A percentile compares a stretch with the other conserved stretches of the same genome.
These are phyloP conservation scores for Physaria fendleri DNA, from an alignment of 345 rosid genomes.

Conservation along the genomic window DNA sequence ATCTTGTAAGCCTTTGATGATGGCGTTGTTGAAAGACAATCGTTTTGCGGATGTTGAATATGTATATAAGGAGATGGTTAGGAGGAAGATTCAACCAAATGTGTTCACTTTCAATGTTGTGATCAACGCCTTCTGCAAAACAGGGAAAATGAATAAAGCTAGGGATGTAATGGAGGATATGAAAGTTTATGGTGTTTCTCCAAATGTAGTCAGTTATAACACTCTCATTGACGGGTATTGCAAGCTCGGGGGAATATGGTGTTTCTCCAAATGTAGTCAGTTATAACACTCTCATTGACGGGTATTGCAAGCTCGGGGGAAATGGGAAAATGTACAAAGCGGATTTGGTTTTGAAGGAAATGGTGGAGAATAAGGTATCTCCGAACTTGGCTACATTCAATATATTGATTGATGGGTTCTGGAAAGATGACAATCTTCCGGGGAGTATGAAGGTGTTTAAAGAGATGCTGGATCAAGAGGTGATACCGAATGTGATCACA, in stretches of 20 bases:
- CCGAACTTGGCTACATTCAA: slow-evolving; percentile 61
- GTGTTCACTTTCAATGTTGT: slow-evolving; percentile 47
- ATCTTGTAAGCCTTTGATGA: slow-evolving; percentile 75
- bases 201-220: slow-evolving; percentile 58
- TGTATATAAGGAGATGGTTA: slow-evolving; percentile 60
- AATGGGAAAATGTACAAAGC: slow-evolving; percentile 74
- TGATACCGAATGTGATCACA: slow-evolving; percentile 48
- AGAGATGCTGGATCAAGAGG: slow-evolving; percentile 64
- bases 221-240: slow-evolving; percentile 64
- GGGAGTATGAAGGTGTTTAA: slow-evolving; percentile 52
- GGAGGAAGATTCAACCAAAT: slow-evolving; percentile 47
- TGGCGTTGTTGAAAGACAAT: slow-evolving; percentile 48
- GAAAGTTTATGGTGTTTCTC: slow-evolving; percentile 46
- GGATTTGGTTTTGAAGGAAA: slow-evolving; percentile 58
- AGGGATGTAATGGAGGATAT: slow-evolving; percentile 61
- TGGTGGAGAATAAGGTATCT: slow-evolving; percentile 43
- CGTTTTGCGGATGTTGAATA: slow-evolving; percentile 44
- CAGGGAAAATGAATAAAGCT: slow-evolving; percentile 69
- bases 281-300: slow-evolving; percentile 63
- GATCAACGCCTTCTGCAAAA: slow-evolving; percentile 58
- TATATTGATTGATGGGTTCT: slow-evolving; percentile 73
- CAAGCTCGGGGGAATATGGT: slow-evolving; percentile 55
- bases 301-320: slow-evolving; percentile 61
- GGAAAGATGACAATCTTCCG: slow-evolving; percentile 53
- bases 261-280: slow-evolving; percentile 46